Percentiles rank a stretch among this genome's conserved stretches.
Evolutionary conservation across 495 filamentous ascomycete genomes (phyloP).

Genomic region (Penicillium paxilli): DNA sequence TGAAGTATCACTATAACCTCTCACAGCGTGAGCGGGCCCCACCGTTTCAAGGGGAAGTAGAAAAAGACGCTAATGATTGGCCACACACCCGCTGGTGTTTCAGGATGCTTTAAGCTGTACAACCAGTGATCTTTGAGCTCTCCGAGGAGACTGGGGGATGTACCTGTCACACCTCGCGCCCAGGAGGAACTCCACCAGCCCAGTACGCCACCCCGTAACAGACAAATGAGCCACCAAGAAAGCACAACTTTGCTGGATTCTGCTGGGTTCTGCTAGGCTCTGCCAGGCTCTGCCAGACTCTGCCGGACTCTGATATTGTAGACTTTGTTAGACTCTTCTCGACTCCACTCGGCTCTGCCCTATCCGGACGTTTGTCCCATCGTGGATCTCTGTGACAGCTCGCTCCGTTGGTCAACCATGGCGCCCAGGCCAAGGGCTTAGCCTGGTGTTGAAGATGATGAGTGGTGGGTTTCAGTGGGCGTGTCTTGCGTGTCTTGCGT

Average conservation of each 20-base stretch:
- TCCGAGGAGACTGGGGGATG: not conserved
- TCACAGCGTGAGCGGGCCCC: slow-evolving; percentile 2
- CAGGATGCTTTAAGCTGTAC: slow-evolving; percentile 9
- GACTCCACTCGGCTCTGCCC: not conserved
- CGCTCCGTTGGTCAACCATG: not conserved
- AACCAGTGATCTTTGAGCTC: not conserved
- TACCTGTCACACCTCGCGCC: slow-evolving; percentile 14
- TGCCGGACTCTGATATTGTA: too few relatives aligned
- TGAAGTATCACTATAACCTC: not conserved
- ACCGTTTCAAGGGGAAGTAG: slow-evolving; percentile 17
- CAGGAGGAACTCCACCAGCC: slow-evolving; percentile 17
- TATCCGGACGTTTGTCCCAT: slow-evolving; percentile 2
- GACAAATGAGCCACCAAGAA: slow-evolving; percentile 20
- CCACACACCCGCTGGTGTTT: slow-evolving; percentile 23
- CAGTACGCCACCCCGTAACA: slow-evolving; percentile 17
- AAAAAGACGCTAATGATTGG: slow-evolving; percentile 15
- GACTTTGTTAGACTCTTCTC: too few relatives aligned
- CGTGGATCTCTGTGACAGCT: slow-evolving; percentile 11
- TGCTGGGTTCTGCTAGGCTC: too few relatives aligned
- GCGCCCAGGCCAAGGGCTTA: slow-evolving; percentile 8
- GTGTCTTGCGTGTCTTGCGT: not conserved
- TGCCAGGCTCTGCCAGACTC: too few relatives aligned
- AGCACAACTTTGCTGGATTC: too few relatives aligned
- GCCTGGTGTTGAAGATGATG: not conserved
- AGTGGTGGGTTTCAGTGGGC: slow-evolving; percentile 6